Base-by-base conservation (phyloP, 2,329 filamentous ascomycete genomes). In the Coniochaeta ligniaria region DNA sequence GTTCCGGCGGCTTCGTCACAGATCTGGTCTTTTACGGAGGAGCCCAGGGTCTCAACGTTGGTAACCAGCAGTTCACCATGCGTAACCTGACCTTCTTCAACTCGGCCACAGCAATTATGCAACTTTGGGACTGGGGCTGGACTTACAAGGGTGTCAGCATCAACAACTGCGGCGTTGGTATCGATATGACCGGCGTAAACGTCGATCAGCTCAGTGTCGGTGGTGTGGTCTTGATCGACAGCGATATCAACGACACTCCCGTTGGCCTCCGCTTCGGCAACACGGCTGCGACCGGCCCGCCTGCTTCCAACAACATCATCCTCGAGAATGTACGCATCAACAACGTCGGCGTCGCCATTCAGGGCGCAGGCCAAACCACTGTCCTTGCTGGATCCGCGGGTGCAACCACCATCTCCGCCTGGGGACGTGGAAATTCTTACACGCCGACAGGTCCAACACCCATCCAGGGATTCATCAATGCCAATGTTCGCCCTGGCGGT, bases 91-190 rank as follows among this genome's bases (percentile, higher is more conserved):
- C 80, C 24, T 89, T 91, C 73, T 83, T 82, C 66, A 78, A 81
- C 62, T 83, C 84, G 65, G 76, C 85, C 66, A 88, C 85, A 12
- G 89, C 86, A 55, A 85, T 91, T 61, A 83, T 81, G 70, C 86
- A 90, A 77, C 82, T 88, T 63, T 92, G 89, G 89, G 84, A 89
- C 71, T 92, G 89, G 89, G 83, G 85, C 1, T 92, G 87, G 86
- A 87, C 85, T 6, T 89, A 90, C 76, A 88, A 89, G 73, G 84
- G 82, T 24, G 70, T 90, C 22, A 76, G 73, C 28, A 83, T 91
- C 72, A 80, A 84, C 68, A 79, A 88, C 68, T 89, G 86, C 68
- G 75, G 76, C 11, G 77, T 89, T 35, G 89, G 87, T 14, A 77
- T 91, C 61, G 86, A 90, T 69, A 87, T 92, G 80, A 81, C 80